Base-by-base conservation (phyloP, 192 early-diverging fungal species). In the Podila verticillata region DNA sequence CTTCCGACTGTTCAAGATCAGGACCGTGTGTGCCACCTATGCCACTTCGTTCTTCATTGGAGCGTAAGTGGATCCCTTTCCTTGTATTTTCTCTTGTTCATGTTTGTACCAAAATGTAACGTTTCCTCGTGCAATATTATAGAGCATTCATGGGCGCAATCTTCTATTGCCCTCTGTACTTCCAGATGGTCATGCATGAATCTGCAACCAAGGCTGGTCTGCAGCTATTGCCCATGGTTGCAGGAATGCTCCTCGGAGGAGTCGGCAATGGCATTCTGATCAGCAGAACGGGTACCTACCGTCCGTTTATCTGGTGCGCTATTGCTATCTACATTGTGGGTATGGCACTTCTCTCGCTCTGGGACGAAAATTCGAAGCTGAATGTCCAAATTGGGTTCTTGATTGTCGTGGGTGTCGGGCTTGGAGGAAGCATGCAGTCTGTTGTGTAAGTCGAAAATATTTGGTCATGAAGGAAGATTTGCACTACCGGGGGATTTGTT, bases 151-250 rank as follows among this genome's bases (percentile, higher is more conserved):
- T 88, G 67, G 75, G 79, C 20, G 70, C 71, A 12, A 80, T 91
- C 2, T 96, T 89, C 73, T 98, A 92, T 82, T 71, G 91, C 10
- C 87, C 91, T 0, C 48, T 91, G n/a, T 96, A 91, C 81, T 96
- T 93, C 72, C 90, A 94, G 61, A 68, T 95, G 48, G 93, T 96
- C 8, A 84, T 86, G 20, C 72, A 73, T 6, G 49, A 51, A 12
- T 57, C 34, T 28, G 91, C 97, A 1, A 93, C 92, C 8, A 34
- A 71, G 7, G 85, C 92, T n/a, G 95, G 95, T 13, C 49, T 98
- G 39, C 84, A 92, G 34, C 69, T 92, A 19, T 74, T 98, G 32
- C 94, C 96, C 3, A 74, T 94, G 15, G 87, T 97, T 7, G 68
- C 91, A 29, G 85, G 85, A 28, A 78, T 92, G 35, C 85, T 91